Evolutionary conservation across 495 filamentous ascomycete species (phyloP), one percentile per base, ranked within the genome.

Genomic region (Hypoxylon trugodes): DNA sequence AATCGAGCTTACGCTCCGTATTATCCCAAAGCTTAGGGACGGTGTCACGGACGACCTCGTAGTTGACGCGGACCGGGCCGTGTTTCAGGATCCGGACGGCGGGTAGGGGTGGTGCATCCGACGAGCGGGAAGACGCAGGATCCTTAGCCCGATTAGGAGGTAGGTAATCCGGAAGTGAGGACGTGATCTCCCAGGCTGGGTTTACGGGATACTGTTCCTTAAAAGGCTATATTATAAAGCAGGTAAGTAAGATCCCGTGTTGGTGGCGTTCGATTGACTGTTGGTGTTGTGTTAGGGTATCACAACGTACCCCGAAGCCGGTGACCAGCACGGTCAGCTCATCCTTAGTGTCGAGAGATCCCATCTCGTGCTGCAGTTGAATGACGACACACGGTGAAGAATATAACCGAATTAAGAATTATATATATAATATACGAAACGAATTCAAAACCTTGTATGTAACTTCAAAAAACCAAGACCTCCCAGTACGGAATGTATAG

Each of bases 261-360:
- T 10, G 21, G 22, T 22, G 32, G 33, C 22, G 42, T 8, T 16
- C 12, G 48, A 38, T 28, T 25, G 30, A 50, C 37, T 37, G 7
- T 18, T 13, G 28, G 24, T 43, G 25, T 8, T 30, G 61, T 59
- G 60, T 52, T 60, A 65, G 15, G 52, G 41, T 50, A 55, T n/a
- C n/a, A 45, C 36, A 52, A 78, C 86, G 72, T 79, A 91, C 89
- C 35, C 82, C 86, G 64, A 91, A 92, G 25, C 89, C 89, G 12
- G 89, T 91, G 55, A 92, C 81, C 37, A 91, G 72, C 35, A 92
- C 86, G 16, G 79, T 88, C 65, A 91, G 72, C 66, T 88, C 85
- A 26, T 82, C 74, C 35, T 77, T 56, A 33, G 40, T 26, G 46
- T 57, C 65, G 12, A 69, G 61, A n/a, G 77, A 80, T 40, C 76